Base-by-base conservation (phyloP, 2,329 filamentous ascomycete species). In the Rutstroemia sp. region DNA sequence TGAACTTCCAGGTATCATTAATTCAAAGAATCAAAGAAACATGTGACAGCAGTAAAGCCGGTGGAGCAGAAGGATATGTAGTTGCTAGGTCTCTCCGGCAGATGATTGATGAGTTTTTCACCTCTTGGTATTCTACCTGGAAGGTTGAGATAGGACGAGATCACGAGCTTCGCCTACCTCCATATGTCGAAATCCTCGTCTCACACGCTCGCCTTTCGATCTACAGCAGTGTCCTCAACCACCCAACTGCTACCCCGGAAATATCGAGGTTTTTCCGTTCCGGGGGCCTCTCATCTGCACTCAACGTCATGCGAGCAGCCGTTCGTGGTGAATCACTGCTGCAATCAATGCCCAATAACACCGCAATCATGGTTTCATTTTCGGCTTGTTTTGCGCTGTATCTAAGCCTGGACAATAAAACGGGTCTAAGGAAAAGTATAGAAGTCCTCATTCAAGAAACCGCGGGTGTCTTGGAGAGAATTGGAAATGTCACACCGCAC, bases 291-390 rank as follows among this genome's bases (percentile, higher is more conserved):
- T 87, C 86, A 0, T 86, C 86, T 0, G 84, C 87, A 0, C 70
- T 89, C n/a, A 88, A 88, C 57, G 87, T 89, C 4, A 80, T 89
- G 75, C 81, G 86, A 21, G 84, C 83, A 1, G 86, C 86, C 0
- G 87, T 89, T 5, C 86, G 88, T 68, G 86, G 86, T 36, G 86
- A 89, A 65, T 73, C 77, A 0, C 79, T 85, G 59, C 75, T 89
- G 0, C 83, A 83, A 55, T 88, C 86, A 0, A 89, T 89, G 86
- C 86, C 86, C 0, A 89, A 89, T 69, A 89, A 89, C 63, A 88
- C 86, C 81, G 86, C 55, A 87, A 89, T 63, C 61, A 89, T 89
- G 87, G 87, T 89, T 12, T 87, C 85, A 1, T 89, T 88, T 61
- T 86, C 86, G 0, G 84, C 84, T n/a, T 87, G 83, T 63, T 87